phyloP scores from a whole-genome alignment of 1,284 basidiomycete genomes.

The Coniferiporia weirii region DNA sequence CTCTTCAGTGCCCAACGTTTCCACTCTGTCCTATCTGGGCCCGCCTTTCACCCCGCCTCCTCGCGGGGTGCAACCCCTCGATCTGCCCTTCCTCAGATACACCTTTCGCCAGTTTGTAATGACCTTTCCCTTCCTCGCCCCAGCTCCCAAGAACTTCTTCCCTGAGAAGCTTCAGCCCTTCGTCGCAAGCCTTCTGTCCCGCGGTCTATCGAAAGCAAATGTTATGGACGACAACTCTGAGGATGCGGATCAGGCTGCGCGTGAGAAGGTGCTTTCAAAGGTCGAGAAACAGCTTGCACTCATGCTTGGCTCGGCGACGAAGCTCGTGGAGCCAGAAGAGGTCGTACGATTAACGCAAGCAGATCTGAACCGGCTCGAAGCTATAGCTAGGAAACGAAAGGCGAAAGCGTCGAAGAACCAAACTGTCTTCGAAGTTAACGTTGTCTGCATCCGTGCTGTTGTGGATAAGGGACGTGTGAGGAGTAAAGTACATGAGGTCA shows the following conservation, averaged over 20 bases:
- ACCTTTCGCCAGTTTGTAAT: conserved; percentile 88
- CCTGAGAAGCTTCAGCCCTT: conserved; percentile 91
- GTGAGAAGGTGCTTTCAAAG: conserved; percentile 62
- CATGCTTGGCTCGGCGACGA: conserved; percentile 76
- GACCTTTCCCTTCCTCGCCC: conserved; percentile 87
- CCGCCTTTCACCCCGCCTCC: conserved; percentile 77
- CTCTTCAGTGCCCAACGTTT: conserved; percentile 49
- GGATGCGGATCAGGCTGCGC: conserved; percentile 47
- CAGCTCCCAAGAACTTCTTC: conserved; percentile 86
- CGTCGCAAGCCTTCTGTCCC: conserved; percentile 71
- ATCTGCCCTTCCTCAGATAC: conserved; percentile 84
- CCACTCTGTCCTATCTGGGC: conserved; percentile 82
- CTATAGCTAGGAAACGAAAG: conserved; percentile 55
- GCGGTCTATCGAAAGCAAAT: conserved; percentile 67
- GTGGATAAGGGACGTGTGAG: conserved; percentile 79
- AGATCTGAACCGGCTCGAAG: conserved; percentile 74
- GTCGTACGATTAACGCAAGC: conserved; percentile 81
- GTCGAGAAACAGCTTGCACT: conserved; percentile 80
- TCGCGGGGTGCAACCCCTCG: conserved; percentile 51
- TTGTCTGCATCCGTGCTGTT: conserved; percentile 79
- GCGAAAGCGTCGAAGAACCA: conserved; percentile 40
- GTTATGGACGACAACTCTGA: conserved; percentile 55
- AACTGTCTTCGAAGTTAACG: conserved; percentile 80
- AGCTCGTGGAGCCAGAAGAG: conserved; percentile 78
- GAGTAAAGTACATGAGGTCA: conserved; percentile 79